Evolutionary conservation across 179 eudicot species (phyloP).

Genomic region (Amaranthus tricolor): DNA sequence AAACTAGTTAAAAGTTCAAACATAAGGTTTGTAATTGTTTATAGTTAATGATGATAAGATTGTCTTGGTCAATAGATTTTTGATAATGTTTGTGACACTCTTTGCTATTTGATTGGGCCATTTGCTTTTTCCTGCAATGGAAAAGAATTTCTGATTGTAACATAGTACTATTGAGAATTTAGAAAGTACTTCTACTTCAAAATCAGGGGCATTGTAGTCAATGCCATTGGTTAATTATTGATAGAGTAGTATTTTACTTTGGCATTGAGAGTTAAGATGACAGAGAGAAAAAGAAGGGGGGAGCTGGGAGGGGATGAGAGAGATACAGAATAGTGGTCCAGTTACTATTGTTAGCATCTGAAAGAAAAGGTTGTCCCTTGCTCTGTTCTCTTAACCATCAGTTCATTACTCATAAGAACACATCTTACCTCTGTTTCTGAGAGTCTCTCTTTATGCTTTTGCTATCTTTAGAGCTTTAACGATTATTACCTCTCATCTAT

Average conservation of each 20-base stretch:
- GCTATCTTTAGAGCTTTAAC: conserved; percentile 34
- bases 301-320: conserved; percentile 1
- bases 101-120: not conserved
- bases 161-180: conserved; percentile 8
- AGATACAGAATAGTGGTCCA: conserved; percentile 32
- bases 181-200: conserved; percentile 1
- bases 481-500: conserved; percentile 32
- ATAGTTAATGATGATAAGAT: not conserved
- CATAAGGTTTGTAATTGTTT: no score
- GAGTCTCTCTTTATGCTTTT: conserved; percentile 27
- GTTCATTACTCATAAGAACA: conserved; percentile 33
- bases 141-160: conserved; percentile 23
- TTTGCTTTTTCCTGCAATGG: not conserved
- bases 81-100: not conserved
- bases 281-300: no score
- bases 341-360: conserved; percentile 31
- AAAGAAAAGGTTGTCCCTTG: conserved; percentile 42
- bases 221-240: conserved; percentile 29
- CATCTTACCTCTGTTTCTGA: conserved; percentile 24
- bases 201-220: conserved; percentile 35
- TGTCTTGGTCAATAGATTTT: not conserved
- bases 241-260: conserved; percentile 2
- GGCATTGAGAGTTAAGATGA: conserved; percentile 6
- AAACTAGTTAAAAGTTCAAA: not conserved
- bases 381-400: conserved; percentile 34